Evolutionary conservation across 2,329 filamentous ascomycete genomes (phyloP).

Genomic region (Fusarium globosum): DNA sequence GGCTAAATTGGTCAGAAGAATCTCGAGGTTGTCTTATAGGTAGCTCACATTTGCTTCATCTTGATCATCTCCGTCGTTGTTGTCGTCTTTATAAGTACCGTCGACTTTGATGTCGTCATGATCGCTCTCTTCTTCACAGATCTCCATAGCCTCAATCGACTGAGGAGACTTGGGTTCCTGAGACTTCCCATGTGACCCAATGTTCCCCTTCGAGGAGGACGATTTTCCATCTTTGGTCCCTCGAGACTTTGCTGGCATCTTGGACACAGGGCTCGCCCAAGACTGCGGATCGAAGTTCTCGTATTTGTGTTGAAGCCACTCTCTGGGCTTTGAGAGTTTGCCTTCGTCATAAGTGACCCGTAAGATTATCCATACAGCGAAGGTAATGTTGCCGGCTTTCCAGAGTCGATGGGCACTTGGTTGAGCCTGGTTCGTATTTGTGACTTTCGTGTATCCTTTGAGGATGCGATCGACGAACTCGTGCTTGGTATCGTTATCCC

Average conservation of each 20-base stretch:
- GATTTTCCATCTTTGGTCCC: rapidly evolving
- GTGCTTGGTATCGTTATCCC: background rate
- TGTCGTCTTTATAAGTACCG: background rate
- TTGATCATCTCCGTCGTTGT: background rate
- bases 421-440: background rate
- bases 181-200: background rate
- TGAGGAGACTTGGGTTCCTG: background rate
- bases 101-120: background rate
- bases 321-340: background rate
- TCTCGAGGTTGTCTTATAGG: background rate
- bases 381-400: background rate
- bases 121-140: background rate
- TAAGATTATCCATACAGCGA: background rate
- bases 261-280: background rate
- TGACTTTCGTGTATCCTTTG: background rate
- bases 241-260: rapidly evolving
- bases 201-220: background rate
- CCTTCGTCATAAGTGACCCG: background rate
- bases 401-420: background rate
- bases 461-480: background rate
- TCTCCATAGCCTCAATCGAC: background rate
- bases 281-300: background rate
- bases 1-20: background rate
- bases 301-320: background rate
- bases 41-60: background rate